A percentile compares a stretch with the other conserved stretches of the same genome.
These are phyloP conservation scores for Hypoxylon lienhwacheense DNA, from an alignment of 495 filamentous ascomycete species.

Conservation along the genomic window DNA sequence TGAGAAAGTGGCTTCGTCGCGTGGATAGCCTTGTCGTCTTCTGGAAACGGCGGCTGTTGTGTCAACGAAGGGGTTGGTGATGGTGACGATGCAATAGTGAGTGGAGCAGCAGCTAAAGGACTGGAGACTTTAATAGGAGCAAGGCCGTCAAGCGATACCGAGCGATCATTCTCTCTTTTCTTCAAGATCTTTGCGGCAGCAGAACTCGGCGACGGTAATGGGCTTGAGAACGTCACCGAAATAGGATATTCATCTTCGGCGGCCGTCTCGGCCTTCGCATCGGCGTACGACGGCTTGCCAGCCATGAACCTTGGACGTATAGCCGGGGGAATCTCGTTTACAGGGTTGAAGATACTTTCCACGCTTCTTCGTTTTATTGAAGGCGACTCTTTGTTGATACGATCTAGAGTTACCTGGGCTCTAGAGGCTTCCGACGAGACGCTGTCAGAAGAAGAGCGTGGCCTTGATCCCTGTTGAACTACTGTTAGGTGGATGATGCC, in stretches of 20 bases:
- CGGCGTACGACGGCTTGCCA: constrained; percentile 41
- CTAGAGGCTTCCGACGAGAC: constrained; percentile 42
- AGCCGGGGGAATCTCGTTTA: not conserved
- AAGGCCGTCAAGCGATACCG: constrained; percentile 33
- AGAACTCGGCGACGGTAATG: constrained; percentile 36
- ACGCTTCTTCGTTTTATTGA: constrained; percentile 14
- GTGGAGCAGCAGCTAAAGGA: constrained; percentile 21
- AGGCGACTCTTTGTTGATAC: constrained; percentile 41
- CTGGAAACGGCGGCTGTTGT: constrained; percentile 7
- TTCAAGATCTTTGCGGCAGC: constrained; percentile 37
- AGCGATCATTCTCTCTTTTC: constrained; percentile 39
- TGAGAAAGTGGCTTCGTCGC: constrained; percentile 9
- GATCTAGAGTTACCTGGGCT: constrained; percentile 44
- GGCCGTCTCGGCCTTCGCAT: constrained; percentile 34
- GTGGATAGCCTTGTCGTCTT: constrained; percentile 7
- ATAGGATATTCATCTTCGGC: constrained; percentile 32
- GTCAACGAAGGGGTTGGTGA: constrained; percentile 7
- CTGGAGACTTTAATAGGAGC: constrained; percentile 32
- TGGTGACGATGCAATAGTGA: constrained; percentile 15
- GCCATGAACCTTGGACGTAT: constrained; percentile 35
- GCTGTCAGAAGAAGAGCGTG: constrained; percentile 34
- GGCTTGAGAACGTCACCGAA: constrained; percentile 41
- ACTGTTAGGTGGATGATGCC: constrained; percentile 34
- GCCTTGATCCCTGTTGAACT: constrained; percentile 7
- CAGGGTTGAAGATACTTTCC: constrained; percentile 4